A percentile compares a stretch with the other conserved stretches of the same genome.
Conservation (phyloP, 345 rosid genomes). For the Garcia nutans region DNA sequence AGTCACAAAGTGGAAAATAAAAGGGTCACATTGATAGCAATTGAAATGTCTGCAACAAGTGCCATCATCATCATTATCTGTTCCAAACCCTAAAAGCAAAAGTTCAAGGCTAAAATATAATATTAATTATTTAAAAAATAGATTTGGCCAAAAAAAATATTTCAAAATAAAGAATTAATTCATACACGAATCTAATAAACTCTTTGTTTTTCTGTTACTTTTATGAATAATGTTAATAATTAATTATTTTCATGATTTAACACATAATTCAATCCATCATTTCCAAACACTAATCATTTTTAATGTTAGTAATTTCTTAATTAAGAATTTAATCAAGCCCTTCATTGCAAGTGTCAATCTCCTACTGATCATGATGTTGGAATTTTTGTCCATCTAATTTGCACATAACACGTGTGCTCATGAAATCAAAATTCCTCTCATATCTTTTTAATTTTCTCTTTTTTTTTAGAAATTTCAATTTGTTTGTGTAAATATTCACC, state of each 20-base stretch:
- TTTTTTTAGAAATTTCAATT: no score
- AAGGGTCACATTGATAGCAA: slow-evolving; percentile 30
- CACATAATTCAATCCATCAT: slow-evolving; percentile 14
- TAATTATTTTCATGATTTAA: slow-evolving; percentile 34
- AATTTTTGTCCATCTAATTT: no score
- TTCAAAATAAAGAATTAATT: background rate
- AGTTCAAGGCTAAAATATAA: no score
- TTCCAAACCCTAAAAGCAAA: background rate
- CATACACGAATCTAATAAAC: slow-evolving; percentile 8
- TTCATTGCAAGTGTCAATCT: background rate
- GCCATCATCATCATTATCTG: slow-evolving; percentile 13
- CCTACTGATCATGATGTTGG: no score
- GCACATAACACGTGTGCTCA: no score
- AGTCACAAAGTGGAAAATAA: slow-evolving; percentile 26
- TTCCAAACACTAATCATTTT: slow-evolving; percentile 24
- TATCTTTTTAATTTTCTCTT: no score
- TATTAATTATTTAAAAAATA: no score
- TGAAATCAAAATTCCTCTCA: no score
- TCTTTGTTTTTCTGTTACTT: background rate
- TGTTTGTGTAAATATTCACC: no score
- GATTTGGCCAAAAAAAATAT: no score
- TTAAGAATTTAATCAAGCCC: background rate
- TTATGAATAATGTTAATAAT: slow-evolving; percentile 17
- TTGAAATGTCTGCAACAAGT: slow-evolving; percentile 20
- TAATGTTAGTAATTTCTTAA: slow-evolving; percentile 14